phyloP scores from a whole-genome alignment of 306 rosid genomes.

The Quercus alba region DNA sequence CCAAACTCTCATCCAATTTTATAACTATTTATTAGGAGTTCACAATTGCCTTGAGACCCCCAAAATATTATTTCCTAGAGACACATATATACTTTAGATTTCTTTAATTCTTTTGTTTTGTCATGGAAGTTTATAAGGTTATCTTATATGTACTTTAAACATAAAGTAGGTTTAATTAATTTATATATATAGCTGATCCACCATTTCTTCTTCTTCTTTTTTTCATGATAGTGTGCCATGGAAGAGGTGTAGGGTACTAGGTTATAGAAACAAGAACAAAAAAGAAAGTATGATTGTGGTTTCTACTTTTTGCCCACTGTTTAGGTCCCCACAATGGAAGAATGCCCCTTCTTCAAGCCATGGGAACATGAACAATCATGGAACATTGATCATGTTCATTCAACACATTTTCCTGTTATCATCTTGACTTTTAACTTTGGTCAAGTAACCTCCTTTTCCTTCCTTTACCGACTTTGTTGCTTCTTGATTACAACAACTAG shows the following conservation, averaged over 20 bases:
- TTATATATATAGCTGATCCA: no score
- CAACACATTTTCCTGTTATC: slow-evolving; percentile 4
- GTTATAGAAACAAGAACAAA: neutral
- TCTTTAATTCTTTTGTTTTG: no score
- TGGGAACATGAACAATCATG: slow-evolving; percentile 40
- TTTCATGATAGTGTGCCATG: neutral
- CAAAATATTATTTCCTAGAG: no score
- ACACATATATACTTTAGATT: no score
- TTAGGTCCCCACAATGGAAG: slow-evolving; percentile 30
- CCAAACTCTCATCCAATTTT: neutral
- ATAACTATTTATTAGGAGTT: neutral
- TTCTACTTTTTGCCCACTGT: neutral
- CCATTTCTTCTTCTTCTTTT: neutral
- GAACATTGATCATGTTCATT: slow-evolving; percentile 20
- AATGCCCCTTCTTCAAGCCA: slow-evolving; percentile 48
- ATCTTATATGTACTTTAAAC: no score
- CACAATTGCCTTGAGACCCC: neutral
- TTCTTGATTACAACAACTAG: neutral
- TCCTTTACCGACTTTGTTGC: neutral
- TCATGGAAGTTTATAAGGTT: no score
- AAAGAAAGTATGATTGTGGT: neutral
- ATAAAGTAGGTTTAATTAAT: no score
- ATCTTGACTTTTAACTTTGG: slow-evolving; percentile 1
- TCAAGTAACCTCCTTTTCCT: neutral
- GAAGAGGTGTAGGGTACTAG: neutral